Percentiles rank a stretch among this genome's conserved stretches.
phyloP scores from a whole-genome alignment of 75 land plant genomes.

The Selaginella moellendorffii region DNA sequence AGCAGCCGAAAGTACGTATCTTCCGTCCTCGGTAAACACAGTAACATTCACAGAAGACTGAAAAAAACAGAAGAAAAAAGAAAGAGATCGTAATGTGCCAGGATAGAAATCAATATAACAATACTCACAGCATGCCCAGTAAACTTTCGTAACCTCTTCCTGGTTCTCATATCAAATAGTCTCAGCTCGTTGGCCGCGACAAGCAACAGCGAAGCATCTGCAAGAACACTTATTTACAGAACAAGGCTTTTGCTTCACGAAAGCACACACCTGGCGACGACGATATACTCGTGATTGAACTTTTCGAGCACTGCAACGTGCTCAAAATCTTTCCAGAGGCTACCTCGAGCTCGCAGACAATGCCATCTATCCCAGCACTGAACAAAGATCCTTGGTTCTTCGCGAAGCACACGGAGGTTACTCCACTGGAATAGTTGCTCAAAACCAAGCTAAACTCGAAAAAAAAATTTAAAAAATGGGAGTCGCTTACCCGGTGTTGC shows the following conservation, averaged over 20 bases:
- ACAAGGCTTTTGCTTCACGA: too few relatives aligned
- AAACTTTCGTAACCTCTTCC: slow-evolving; percentile 67
- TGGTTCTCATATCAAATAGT: slow-evolving; percentile 38
- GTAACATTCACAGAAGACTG: slow-evolving; percentile 55
- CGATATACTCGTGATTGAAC: slow-evolving; percentile 29
- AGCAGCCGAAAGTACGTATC: slow-evolving; percentile 56
- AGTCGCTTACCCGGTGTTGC: slow-evolving; percentile 64
- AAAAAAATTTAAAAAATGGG: not conserved
- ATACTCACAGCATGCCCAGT: slow-evolving; percentile 87
- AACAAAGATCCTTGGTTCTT: slow-evolving; percentile 35
- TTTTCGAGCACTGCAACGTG: slow-evolving; percentile 35
- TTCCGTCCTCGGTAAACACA: slow-evolving; percentile 49
- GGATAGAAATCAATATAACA: not conserved
- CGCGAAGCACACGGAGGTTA: slow-evolving; percentile 40
- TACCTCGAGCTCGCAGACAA: slow-evolving; percentile 39
- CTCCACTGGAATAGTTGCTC: slow-evolving; percentile 39
- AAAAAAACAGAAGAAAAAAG: not conserved
- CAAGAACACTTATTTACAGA: not conserved
- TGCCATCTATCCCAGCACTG: slow-evolving; percentile 70
- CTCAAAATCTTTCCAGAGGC: slow-evolving; percentile 29
- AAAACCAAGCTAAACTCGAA: too few relatives aligned
- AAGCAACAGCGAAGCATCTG: slow-evolving; percentile 65
- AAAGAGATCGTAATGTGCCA: not conserved
- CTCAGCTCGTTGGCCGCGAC: slow-evolving; percentile 59
- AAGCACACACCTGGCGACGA: slow-evolving; percentile 34